Evolutionary conservation across 805 yeast species (phyloP), one percentile per base, ranked within the genome.

Genomic region (Lachancea sp.): DNA sequence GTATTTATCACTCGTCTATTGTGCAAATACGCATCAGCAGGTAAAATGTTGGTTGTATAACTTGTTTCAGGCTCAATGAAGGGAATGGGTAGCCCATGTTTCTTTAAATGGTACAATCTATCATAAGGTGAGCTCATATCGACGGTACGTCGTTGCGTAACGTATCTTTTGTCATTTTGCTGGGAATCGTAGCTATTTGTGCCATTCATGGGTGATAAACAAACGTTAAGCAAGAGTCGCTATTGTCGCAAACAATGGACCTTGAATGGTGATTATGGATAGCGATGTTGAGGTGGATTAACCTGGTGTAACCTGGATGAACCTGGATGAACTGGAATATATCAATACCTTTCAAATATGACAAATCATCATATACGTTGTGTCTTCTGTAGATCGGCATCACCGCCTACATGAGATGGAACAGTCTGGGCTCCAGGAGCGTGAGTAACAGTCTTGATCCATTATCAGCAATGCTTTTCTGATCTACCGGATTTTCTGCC

Each of bases 1-100:
- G 81, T 62, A 58, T 89, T 89, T 48, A 83, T 68, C 1, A 78
- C 57, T 15, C 65, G 46, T 16, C 47, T 49, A 26, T 47, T 49
- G 20, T 43, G 44, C 5, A 46, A 42, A 36, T 59, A 60, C 13
- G 54, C 56, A 47, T 54, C 50, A 11, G 67, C 65, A 6, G 67
- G 65, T 46, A 63, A 41, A 16, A 63, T 52, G 45, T 63, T 54
- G 3, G 59, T 44, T 1, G 62, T 54, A 42, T 51, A 63, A 8
- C 61, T 55, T 1, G 61, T 58, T 27, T 62, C 67, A 11, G 65
- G 61, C 38, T 60, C 58, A 17, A 62, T 53, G 11, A 50, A 48
- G 8, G 61, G 64, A n/a, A 46, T 34, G 12, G 54, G 50, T 5
- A 59, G 41, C 3, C 65, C 66, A 45, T 62, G 65, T 34, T 51